phyloP scores from a whole-genome alignment of 352 stramenopile genomes.

The Phytophthora ramorum region DNA sequence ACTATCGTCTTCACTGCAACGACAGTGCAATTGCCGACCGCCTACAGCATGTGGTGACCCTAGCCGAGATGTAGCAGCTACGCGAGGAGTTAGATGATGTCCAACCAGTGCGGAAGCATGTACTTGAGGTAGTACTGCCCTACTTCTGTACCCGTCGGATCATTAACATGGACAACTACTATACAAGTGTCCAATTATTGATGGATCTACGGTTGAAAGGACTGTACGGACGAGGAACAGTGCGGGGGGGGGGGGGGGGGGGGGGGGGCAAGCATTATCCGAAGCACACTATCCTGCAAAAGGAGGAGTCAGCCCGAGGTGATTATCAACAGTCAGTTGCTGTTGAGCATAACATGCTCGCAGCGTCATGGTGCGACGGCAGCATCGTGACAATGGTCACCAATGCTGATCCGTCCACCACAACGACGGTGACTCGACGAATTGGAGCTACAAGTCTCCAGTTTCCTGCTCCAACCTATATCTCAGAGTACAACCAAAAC shows the following conservation, averaged over 20 bases:
- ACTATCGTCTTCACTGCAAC: constrained; percentile 33
- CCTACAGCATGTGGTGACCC: constrained; percentile 8
- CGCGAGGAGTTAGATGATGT: constrained; percentile 10
- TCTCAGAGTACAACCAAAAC: constrained; percentile 39
- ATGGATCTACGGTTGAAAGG: constrained; percentile 4
- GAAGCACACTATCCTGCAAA: constrained; percentile 13
- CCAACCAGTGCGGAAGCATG: constrained; percentile 9
- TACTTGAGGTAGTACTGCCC: too few species aligned
- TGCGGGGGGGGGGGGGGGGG: too few species aligned
- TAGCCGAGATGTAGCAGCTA: not conserved
- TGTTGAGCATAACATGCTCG: constrained; percentile 1
- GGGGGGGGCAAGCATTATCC: too few species aligned
- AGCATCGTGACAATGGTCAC: constrained; percentile 1
- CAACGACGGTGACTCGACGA: not conserved
- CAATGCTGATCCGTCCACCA: constrained; percentile 12
- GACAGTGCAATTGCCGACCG: constrained; percentile 30
- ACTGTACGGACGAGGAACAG: constrained; percentile 21
- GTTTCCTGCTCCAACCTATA: constrained; percentile 25
- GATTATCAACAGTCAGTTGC: not conserved
- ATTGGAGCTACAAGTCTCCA: constrained; percentile 7
- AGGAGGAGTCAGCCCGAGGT: not conserved
- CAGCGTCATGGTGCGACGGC: constrained; percentile 10
- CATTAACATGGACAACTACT: too few species aligned
- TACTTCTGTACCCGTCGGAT: too few species aligned
- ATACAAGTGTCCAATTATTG: too few species aligned